A percentile compares a stretch with the other conserved stretches of the same genome.
phyloP scores from a whole-genome alignment of 768 basidiomycete species.

The Lentinula boryana region DNA sequence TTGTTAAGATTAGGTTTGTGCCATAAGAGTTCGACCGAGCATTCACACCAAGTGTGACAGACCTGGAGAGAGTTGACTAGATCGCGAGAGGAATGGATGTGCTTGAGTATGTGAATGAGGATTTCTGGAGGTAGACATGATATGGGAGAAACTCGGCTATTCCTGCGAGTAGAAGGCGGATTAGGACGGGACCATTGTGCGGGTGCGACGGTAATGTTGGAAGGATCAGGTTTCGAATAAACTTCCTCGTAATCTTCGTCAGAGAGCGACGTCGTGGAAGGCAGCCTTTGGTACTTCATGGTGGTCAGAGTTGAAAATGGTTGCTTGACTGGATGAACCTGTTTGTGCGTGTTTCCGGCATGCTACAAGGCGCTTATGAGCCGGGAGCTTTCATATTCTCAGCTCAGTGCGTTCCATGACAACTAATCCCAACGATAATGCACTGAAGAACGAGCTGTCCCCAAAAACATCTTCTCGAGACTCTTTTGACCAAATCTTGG shows the following conservation, averaged over 20 bases:
- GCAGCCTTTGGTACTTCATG: slow-evolving; percentile 50
- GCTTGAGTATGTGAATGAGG: slow-evolving; percentile 86
- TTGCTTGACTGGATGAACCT: slow-evolving; percentile 13
- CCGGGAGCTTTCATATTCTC: neutral
- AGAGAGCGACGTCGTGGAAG: slow-evolving; percentile 74
- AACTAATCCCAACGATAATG: slow-evolving; percentile 4
- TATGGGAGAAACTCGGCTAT: slow-evolving; percentile 47
- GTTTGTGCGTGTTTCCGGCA: slow-evolving; percentile 5
- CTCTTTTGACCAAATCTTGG: slow-evolving; percentile 35
- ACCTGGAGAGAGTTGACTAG: slow-evolving; percentile 74
- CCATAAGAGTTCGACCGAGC: slow-evolving; percentile 93
- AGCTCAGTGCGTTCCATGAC: neutral
- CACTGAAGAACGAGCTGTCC: slow-evolving; percentile 3
- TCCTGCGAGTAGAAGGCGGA: slow-evolving; percentile 12
- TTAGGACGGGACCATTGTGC: slow-evolving; percentile 54
- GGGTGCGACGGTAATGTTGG: slow-evolving; percentile 41
- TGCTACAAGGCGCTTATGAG: neutral
- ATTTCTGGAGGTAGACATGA: slow-evolving; percentile 82
- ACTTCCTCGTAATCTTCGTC: slow-evolving; percentile 67
- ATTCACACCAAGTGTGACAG: slow-evolving; percentile 91
- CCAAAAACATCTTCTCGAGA: slow-evolving; percentile 4
- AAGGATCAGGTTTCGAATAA: slow-evolving; percentile 43
- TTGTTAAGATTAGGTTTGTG: slow-evolving; percentile 78
- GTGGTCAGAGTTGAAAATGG: slow-evolving; percentile 27
- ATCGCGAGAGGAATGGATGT: slow-evolving; percentile 70